phyloP scores from a whole-genome alignment of 106 monocot species.

The Platanthera zijinensis region DNA sequence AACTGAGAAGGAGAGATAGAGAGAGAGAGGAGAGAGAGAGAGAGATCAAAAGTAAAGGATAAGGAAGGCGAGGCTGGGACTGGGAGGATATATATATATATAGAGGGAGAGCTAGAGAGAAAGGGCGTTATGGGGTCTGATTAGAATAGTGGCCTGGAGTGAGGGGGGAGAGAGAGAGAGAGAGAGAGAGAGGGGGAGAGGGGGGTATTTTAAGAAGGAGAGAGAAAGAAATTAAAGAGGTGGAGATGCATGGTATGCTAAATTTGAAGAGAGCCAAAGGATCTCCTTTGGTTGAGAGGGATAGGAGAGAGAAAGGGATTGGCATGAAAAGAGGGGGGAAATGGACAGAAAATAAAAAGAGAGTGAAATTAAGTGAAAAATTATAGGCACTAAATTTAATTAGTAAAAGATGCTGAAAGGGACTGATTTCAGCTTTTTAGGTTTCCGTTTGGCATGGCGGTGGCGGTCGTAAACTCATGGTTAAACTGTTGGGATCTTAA shows the following conservation, averaged over 20 bases:
- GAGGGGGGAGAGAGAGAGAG: neutral
- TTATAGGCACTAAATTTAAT: too few relatives aligned
- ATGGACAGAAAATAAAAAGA: too few relatives aligned
- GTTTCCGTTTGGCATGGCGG: too few relatives aligned
- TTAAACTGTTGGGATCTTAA: too few relatives aligned
- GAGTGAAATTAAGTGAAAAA: too few relatives aligned
- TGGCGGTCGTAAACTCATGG: too few relatives aligned
- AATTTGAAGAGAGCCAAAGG: neutral
- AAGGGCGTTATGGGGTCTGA: slow-evolving; percentile 16
- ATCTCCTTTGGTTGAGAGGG: neutral
- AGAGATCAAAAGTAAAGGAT: neutral
- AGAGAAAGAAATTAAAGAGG: too few relatives aligned
- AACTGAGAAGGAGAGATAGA: neutral
- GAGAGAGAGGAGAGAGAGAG: neutral
- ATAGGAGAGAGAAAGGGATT: neutral
- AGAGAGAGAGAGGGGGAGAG: neutral
- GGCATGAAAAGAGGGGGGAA: neutral
- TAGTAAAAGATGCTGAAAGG: too few relatives aligned
- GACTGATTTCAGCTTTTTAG: too few relatives aligned
- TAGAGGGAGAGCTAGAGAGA: too few relatives aligned
- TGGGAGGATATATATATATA: neutral
- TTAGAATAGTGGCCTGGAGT: too few relatives aligned
- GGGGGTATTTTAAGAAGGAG: slow-evolving; percentile 11
- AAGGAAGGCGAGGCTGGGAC: neutral
- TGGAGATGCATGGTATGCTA: neutral